phyloP scores from a whole-genome alignment of 176 grass and related monocot genomes.

The Ampelocalamus luodianensis region DNA sequence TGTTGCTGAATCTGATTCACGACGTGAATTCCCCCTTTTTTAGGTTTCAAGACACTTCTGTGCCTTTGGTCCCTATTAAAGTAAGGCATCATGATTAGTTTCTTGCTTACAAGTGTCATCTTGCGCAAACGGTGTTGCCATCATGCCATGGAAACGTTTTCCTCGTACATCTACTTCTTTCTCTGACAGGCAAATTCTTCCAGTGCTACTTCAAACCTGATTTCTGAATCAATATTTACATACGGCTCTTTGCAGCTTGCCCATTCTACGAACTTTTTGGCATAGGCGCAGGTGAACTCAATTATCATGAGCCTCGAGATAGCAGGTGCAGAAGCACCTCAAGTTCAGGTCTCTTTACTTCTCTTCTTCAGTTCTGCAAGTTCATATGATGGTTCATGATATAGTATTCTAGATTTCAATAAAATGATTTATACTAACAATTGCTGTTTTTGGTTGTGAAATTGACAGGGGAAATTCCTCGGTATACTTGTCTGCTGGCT shows the following conservation, averaged over 20 bases:
- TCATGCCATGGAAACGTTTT: not conserved
- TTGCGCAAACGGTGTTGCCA: not conserved
- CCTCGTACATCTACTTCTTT: not conserved
- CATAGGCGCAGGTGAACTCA: not conserved
- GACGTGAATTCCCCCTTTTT: not conserved
- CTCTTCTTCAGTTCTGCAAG: not conserved
- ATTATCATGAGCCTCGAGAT: slow-evolving; percentile 38
- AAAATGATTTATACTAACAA: not conserved
- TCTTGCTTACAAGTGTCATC: not conserved
- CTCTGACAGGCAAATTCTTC: not conserved
- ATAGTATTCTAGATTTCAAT: not conserved
- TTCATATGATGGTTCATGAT: not conserved
- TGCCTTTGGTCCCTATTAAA: not conserved
- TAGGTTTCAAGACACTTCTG: not conserved
- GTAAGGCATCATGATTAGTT: not conserved
- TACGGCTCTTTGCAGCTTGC: not conserved
- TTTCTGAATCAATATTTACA: slow-evolving; percentile 20
- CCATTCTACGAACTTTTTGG: not conserved
- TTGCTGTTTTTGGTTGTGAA: slow-evolving; percentile 26
- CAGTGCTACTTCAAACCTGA: not conserved
- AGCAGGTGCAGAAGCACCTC: slow-evolving; percentile 38
- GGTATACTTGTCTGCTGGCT: slow-evolving; percentile 76
- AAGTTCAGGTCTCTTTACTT: slow-evolving; percentile 40
- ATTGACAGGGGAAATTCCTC: slow-evolving; percentile 61
- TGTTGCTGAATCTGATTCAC: not conserved